Base-by-base conservation (phyloP, 73 alveolate species). In the Uronychia setigera region DNA sequence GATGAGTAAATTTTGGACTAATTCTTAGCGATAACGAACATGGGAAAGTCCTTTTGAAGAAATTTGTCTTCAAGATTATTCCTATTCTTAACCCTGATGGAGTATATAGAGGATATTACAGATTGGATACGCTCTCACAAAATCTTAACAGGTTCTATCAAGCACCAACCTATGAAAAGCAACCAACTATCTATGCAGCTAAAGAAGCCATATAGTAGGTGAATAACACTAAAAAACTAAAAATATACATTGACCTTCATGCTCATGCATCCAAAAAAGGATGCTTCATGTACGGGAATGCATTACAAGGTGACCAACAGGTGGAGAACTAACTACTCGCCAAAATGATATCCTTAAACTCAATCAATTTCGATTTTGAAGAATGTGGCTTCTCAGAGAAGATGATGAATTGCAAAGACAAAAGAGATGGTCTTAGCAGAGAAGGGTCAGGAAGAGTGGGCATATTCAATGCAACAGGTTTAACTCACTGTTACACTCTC, bases 371-470 rank as follows among this genome's bases (percentile, higher is more conserved):
- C 33, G 99, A 98, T 82, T 91, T 90, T 89, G 97, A 95, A 28
- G 98, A 93, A 33, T 97, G 99, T 77, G 58, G 91, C 31, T 95
- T 92, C 80, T 87, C 95, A 29, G 98, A 98, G 82, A 95, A 95
- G 77, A 91, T 92, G 57, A 96, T 98, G 99, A 88, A 90, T 77
- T 94, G 95, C 46, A 95, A 93, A 80, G 98, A 96, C 80, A 94
- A 93, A 92, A 92, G 96, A 74, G 95, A 94, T 60, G 98, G 98
- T 32, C 84, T 94, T 25, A 89, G 98, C 31, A 95, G 97, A 86
- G 99, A 97, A 89, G 99, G 99, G 76, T 93, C 99, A 26, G 99
- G 99, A 29, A 91, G 99, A 82, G 99, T 98, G 1, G 99, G 98
- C 57, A 81, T 98, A 78, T 96, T 94, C 85, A 96, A 97, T 76